Base-by-base conservation (phyloP, 2,329 filamentous ascomycete genomes). In the Phoma sp. region DNA sequence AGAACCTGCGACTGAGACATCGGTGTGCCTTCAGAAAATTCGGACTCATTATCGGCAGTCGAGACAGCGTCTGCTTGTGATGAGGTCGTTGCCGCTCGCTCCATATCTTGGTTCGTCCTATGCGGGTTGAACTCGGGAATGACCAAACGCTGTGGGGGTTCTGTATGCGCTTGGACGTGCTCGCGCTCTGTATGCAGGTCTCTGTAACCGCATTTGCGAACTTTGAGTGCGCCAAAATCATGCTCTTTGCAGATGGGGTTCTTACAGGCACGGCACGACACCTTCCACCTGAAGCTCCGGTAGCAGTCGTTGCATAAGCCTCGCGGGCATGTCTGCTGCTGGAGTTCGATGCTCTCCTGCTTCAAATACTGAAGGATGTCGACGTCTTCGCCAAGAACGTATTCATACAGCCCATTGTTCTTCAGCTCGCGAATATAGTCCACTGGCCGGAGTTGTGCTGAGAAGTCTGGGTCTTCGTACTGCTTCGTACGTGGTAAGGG, bases 161-260 rank as follows among this genome's bases (percentile, higher is more conserved):
- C 68, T 30, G 69, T 68, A 32, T 75, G 70, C 11, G 66, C 65
- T 43, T 71, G 66, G 7, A 73, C 72, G 51, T 75, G 73, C 23
- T 77, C 74, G 10, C 74, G 69, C 64, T 86, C 83, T 22, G 79
- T 71, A 25, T 77, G 73, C 53, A 86, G 76, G 46, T 85, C 82
- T 59, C 80, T 75, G 61, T 80, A 85, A 14, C 83, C 83, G 63
- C 83, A 86, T 43, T 84, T 83, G 33, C 82, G 76, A 25, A 84
- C 74, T 47, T 83, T 82, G 18, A 84, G 74, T 11, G 79, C 82
- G 24, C 82, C 79, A 39, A 86, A 79, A 59, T 86, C 83, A 65
- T 86, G 83, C 61, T 85, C 83, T 61, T 84, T 83, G 69, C 83
- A 86, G 24, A 86, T 72, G 2, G 82, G 78, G 48, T 78, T 82